These are phyloP conservation scores for Colletotrichum viniferum DNA, from an alignment of 2,329 filamentous ascomycete species.

Conservation along the genomic window DNA sequence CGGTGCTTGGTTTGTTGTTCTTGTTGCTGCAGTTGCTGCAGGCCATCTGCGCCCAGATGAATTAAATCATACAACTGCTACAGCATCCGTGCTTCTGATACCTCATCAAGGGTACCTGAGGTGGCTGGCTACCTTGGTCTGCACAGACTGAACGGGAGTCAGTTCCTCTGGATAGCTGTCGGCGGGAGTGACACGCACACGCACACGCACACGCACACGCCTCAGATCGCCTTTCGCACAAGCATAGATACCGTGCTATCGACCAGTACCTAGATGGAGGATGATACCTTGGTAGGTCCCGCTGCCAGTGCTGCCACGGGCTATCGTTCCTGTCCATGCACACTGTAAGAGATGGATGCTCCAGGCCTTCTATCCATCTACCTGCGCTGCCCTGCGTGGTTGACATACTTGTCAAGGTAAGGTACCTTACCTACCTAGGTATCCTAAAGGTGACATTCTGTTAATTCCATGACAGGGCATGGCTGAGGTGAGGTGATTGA, in stretches of 20 bases:
- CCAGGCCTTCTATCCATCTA: background rate
- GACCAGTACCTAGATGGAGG: background rate
- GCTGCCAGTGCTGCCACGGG: background rate
- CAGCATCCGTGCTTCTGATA: background rate
- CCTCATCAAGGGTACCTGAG: background rate
- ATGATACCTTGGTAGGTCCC: background rate
- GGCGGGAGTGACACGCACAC: slow-evolving; percentile 1
- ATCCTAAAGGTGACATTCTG: background rate
- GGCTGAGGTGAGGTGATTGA: background rate
- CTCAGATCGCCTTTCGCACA: background rate
- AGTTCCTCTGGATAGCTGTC: background rate
- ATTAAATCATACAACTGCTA: background rate
- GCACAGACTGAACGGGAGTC: background rate
- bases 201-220: background rate
- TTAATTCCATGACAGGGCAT: background rate
- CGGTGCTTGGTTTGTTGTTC: background rate
- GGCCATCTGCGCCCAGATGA: background rate
- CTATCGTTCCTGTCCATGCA: background rate
- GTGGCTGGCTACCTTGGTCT: background rate
- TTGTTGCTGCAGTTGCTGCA: background rate
- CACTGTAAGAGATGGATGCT: background rate
- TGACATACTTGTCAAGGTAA: background rate
- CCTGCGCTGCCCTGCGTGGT: background rate
- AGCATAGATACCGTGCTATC: background rate
- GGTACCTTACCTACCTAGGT: background rate